A percentile compares a stretch with the other conserved stretches of the same genome.
These are phyloP conservation scores for Fusarium haematococcum DNA, from an alignment of 2,329 filamentous ascomycete genomes.

Conservation along the genomic window DNA sequence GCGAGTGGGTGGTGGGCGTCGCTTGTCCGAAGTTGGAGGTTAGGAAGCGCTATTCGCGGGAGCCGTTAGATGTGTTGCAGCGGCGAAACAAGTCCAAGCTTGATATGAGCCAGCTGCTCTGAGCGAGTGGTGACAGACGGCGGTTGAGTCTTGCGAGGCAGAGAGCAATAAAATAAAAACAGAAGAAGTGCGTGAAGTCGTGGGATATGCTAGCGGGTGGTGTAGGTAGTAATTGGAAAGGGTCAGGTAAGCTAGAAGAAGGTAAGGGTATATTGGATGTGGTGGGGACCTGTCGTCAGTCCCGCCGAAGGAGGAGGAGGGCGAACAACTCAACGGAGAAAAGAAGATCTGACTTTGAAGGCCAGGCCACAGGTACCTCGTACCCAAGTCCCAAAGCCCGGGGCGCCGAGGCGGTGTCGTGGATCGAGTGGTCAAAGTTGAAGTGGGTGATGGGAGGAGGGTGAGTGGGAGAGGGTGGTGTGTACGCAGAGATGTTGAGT, in stretches of 20 bases:
- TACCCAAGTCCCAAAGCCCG: slow-evolving; percentile 40
- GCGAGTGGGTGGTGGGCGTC: slow-evolving; percentile 23
- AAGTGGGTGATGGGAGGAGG: slow-evolving; percentile 26
- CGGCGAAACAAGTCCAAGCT: slow-evolving; percentile 10
- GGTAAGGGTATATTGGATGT: slow-evolving; percentile 44
- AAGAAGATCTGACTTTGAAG: slow-evolving; percentile 37
- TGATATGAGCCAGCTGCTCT: slow-evolving; percentile 28
- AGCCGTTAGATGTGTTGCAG: slow-evolving; percentile 25
- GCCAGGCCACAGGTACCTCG: slow-evolving; percentile 36
- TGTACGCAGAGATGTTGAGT: slow-evolving; percentile 20
- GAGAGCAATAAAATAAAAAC: slow-evolving; percentile 27
- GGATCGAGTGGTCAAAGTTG: slow-evolving; percentile 42
- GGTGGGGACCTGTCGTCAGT: slow-evolving; percentile 43
- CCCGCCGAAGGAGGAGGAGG: slow-evolving; percentile 28
- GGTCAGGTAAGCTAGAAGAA: slow-evolving; percentile 38
- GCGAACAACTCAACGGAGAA: slow-evolving; percentile 37
- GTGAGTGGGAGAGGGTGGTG: slow-evolving; percentile 34
- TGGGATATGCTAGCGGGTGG: slow-evolving; percentile 39
- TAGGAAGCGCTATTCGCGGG: slow-evolving; percentile 36
- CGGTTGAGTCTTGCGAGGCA: slow-evolving; percentile 24
- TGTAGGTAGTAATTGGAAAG: slow-evolving; percentile 42
- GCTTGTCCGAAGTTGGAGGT: slow-evolving; percentile 17
- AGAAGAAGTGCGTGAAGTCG: slow-evolving; percentile 37
- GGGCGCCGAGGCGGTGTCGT: slow-evolving; percentile 46
- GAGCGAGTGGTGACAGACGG: slow-evolving; percentile 37